Percentiles rank a stretch among this genome's conserved stretches.
Evolutionary conservation across 306 rosid genomes (phyloP).

Genomic region (Carpinus fangiana): DNA sequence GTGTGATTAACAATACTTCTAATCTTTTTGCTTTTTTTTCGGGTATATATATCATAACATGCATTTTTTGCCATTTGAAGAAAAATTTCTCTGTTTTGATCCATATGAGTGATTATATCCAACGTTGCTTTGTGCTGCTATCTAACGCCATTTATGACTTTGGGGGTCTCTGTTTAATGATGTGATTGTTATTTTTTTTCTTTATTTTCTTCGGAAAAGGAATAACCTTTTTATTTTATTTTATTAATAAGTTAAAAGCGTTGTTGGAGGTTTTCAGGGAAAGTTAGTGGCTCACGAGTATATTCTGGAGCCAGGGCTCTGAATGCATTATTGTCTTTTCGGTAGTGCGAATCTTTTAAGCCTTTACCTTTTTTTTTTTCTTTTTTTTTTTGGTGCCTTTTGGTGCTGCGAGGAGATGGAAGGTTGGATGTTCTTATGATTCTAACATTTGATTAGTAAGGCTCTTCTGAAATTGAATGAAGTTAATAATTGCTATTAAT

Average conservation of each 20-base stretch:
- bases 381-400: background rate
- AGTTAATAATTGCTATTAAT: background rate
- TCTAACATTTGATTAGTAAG: background rate
- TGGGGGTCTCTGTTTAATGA: slow-evolving; percentile 1
- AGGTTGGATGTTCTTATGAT: background rate
- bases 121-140: background rate
- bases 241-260: background rate
- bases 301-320: background rate
- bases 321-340: background rate
- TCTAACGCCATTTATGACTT: background rate
- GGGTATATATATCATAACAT: background rate
- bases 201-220: background rate
- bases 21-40: background rate
- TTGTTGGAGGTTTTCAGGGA: background rate
- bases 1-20: too few relatives aligned
- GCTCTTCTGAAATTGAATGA: background rate
- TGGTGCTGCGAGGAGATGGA: too few relatives aligned
- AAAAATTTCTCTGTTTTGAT: background rate
- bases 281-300: slow-evolving; percentile 1
- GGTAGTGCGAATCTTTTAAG: background rate
- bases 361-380: background rate
- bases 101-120: background rate
- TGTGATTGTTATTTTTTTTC: background rate
- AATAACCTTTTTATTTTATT: background rate
- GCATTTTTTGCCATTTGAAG: slow-evolving; percentile 11